phyloP scores from a whole-genome alignment of 2,329 filamentous ascomycete genomes.

The Fusarium sarcochroum region DNA sequence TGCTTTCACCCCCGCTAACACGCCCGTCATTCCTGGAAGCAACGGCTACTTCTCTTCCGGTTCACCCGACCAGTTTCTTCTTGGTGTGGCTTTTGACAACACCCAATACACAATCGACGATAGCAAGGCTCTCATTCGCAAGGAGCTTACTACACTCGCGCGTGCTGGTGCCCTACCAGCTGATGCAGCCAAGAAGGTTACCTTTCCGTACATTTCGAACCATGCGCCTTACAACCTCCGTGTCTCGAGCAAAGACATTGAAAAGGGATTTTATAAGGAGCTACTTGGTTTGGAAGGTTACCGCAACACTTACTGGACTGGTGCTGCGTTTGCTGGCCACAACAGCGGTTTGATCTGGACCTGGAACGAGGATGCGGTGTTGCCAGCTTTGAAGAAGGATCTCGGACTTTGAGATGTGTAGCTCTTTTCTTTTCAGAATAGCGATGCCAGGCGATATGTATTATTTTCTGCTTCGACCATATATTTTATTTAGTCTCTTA shows the following conservation, averaged over 20 bases:
- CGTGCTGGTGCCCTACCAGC: conserved; percentile 2
- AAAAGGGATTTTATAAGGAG: conserved; percentile 23
- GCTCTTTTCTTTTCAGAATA: not conserved
- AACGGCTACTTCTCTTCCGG: conserved; percentile 1
- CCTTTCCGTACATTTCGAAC: conserved; percentile 11
- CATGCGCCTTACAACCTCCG: conserved; percentile 38
- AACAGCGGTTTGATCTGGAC: conserved; percentile 41
- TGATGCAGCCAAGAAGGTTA: conserved; percentile 10
- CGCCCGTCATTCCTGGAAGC: conserved; percentile 21
- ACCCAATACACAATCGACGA: conserved; percentile 14
- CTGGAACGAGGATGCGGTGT: conserved; percentile 36
- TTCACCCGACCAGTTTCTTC: conserved; percentile 6
- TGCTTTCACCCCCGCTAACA: conserved; percentile 13
- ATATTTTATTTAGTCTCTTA: not conserved
- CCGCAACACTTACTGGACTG: conserved; percentile 41
- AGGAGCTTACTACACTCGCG: conserved; percentile 22
- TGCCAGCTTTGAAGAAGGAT: conserved; percentile 36
- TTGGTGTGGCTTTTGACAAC: conserved; percentile 17
- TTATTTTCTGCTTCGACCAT: not conserved
- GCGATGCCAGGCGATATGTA: not conserved
- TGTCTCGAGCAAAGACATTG: conserved; percentile 14
- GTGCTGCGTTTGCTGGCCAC: conserved; percentile 39
- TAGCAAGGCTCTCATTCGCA: conserved; percentile 14
- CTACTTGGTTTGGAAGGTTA: conserved; percentile 26
- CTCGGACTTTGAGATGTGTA: conserved; percentile 15